These are phyloP conservation scores for Erythrobasidium hasegawianum DNA, from an alignment of 1,284 basidiomycete species.

Conservation along the genomic window DNA sequence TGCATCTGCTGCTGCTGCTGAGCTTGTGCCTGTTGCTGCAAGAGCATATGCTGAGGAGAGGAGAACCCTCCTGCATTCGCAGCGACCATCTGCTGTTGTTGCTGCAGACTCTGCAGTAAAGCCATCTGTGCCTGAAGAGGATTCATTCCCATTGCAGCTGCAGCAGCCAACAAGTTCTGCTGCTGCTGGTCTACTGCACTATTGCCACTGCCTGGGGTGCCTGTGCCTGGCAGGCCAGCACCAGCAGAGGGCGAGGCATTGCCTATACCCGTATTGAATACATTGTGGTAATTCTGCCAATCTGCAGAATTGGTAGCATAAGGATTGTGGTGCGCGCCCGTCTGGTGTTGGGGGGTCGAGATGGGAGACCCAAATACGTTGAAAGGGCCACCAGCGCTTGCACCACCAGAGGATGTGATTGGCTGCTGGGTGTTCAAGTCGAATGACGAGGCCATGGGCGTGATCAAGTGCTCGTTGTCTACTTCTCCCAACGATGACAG, in stretches of 20 bases:
- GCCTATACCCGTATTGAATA: constrained; percentile 31
- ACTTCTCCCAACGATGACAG: constrained; percentile 45
- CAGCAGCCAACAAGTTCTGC: neutral
- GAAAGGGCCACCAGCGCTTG: constrained; percentile 4
- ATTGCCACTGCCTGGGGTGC: neutral
- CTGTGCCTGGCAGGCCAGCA: constrained; percentile 2
- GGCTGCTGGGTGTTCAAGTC: constrained; percentile 26
- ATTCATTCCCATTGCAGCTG: constrained; percentile 5
- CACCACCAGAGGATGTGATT: neutral
- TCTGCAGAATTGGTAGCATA: constrained; percentile 15
- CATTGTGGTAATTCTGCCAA: constrained; percentile 35
- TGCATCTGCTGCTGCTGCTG: constrained; percentile 28
- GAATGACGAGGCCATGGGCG: constrained; percentile 43
- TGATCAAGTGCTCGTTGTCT: constrained; percentile 44
- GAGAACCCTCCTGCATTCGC: constrained; percentile 4
- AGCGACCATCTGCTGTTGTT: constrained; percentile 18
- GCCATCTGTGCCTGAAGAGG: constrained; percentile 30
- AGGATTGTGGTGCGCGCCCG: constrained; percentile 1
- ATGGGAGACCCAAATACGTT: constrained; percentile 30
- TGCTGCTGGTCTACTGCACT: too few relatives aligned
- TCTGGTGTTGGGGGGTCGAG: constrained; percentile 25
- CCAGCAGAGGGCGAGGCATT: neutral
- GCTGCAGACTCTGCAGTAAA: constrained; percentile 29
- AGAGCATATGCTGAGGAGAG: neutral
- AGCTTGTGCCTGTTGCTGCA: constrained; percentile 12